These are phyloP conservation scores for Lentinula edodes DNA, from an alignment of 768 basidiomycete genomes.

Conservation along the genomic window DNA sequence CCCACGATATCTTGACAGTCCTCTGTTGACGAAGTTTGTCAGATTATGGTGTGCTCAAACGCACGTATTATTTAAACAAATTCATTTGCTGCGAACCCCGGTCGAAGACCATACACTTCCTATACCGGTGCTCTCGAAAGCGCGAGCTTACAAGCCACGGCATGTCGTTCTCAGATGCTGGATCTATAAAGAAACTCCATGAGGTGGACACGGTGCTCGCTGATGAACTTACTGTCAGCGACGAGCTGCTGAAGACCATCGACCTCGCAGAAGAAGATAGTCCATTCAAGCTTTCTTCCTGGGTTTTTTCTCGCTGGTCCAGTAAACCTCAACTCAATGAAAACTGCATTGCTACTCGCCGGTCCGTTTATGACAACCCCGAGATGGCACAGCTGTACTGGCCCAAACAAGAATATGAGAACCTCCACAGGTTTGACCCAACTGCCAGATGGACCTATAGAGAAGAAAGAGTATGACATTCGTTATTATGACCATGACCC, in stretches of 20 bases:
- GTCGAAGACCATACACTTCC: not conserved
- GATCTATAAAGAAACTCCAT: not conserved
- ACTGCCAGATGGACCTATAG: slow-evolving; percentile 53
- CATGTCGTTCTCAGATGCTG: not conserved
- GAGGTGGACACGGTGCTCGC: not conserved
- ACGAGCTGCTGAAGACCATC: not conserved
- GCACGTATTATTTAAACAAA: too few relatives aligned
- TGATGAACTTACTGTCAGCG: not conserved
- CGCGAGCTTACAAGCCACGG: not conserved
- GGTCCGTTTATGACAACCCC: slow-evolving; percentile 50
- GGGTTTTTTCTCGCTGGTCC: slow-evolving; percentile 23
- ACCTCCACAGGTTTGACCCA: slow-evolving; percentile 51
- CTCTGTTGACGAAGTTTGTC: not conserved
- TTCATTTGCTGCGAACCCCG: not conserved
- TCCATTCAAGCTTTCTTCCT: slow-evolving; percentile 29
- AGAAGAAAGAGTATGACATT: slow-evolving; percentile 39
- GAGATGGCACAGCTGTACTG: slow-evolving; percentile 37
- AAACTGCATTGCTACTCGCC: slow-evolving; percentile 41
- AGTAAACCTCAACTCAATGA: slow-evolving; percentile 17
- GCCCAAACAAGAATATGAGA: slow-evolving; percentile 50
- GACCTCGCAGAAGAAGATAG: slow-evolving; percentile 31
- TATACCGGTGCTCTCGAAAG: not conserved
- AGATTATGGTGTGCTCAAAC: slow-evolving; percentile 2
- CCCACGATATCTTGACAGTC: not conserved
- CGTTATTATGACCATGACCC: not conserved